A percentile compares a stretch with the other conserved stretches of the same genome.
These are phyloP conservation scores for Fusarium neocosmosporiellum DNA, from an alignment of 2,329 filamentous ascomycete genomes.

Conservation along the genomic window DNA sequence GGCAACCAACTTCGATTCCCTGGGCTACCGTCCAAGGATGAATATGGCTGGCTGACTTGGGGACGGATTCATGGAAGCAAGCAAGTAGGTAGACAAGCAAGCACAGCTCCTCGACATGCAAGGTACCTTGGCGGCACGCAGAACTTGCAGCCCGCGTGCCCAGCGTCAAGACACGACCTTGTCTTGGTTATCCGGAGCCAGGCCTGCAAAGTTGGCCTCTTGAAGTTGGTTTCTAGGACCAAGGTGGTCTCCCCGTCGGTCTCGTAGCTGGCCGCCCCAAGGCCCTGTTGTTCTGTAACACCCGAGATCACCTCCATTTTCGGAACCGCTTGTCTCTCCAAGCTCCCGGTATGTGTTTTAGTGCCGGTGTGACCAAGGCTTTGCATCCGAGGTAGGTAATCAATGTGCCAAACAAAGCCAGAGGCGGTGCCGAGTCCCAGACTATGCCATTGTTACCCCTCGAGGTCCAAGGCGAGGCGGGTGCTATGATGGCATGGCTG, in stretches of 20 bases:
- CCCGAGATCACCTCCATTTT: conserved; percentile 19
- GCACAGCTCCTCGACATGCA: conserved; percentile 23
- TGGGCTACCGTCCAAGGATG: conserved; percentile 1
- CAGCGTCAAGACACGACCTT: conserved; percentile 3
- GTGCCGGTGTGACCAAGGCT: conserved; percentile 15
- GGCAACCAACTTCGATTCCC: conserved; percentile 6
- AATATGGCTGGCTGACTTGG: conserved; percentile 8
- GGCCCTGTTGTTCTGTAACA: conserved; percentile 22
- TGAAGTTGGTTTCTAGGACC: conserved; percentile 30
- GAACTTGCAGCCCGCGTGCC: conserved; percentile 7
- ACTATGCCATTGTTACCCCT: conserved; percentile 1
- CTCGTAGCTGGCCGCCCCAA: conserved; percentile 6
- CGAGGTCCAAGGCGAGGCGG: neutral
- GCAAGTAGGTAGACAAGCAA: neutral
- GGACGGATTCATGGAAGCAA: conserved; percentile 9
- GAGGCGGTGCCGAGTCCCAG: neutral
- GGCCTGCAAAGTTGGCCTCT: conserved; percentile 23
- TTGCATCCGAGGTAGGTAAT: neutral
- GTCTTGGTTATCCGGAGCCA: conserved; percentile 5
- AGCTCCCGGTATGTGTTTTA: conserved; percentile 34
- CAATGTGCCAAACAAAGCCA: conserved; percentile 2
- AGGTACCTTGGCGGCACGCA: conserved; percentile 22
- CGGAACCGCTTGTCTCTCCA: conserved; percentile 32
- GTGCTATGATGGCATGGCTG: conserved; percentile 12
- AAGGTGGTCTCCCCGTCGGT: conserved; percentile 4